Percentiles rank a stretch among this genome's conserved stretches.
phyloP scores from a whole-genome alignment of 2,329 filamentous ascomycete genomes.

The Hymenoscyphus albidus region DNA sequence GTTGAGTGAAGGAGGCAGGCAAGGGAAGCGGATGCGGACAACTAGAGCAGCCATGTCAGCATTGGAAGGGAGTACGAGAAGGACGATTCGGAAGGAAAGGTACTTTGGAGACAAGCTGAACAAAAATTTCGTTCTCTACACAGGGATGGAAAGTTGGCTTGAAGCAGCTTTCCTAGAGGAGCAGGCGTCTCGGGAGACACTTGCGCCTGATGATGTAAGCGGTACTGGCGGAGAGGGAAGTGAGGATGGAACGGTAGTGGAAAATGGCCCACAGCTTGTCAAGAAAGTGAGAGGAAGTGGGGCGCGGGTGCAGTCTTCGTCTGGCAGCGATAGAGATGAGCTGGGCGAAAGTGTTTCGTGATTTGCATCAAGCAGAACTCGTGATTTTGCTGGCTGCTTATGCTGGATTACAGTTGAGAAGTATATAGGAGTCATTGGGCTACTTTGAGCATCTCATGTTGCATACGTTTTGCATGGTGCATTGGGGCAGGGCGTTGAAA shows the following conservation, averaged over 20 bases:
- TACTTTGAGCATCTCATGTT: no score
- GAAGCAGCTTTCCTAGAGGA: constrained; percentile 20
- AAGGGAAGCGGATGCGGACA: constrained; percentile 58
- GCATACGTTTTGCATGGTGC: no score
- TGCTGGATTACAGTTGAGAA: no score
- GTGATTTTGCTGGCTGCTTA: no score
- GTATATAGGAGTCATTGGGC: no score
- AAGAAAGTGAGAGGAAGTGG: background rate
- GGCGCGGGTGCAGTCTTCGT: background rate
- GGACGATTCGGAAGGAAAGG: constrained; percentile 62
- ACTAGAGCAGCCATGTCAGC: constrained; percentile 74
- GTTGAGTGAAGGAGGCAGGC: constrained; percentile 55
- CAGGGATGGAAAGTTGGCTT: constrained; percentile 42
- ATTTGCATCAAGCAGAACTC: no score
- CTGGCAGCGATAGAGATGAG: background rate
- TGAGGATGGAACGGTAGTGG: background rate
- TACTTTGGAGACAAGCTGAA: constrained; percentile 67
- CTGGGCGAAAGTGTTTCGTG: background rate
- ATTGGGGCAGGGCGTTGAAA: no score
- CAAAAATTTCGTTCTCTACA: constrained; percentile 59
- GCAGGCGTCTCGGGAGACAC: background rate
- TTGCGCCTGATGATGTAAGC: background rate
- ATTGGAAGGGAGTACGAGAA: constrained; percentile 68
- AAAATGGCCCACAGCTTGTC: background rate
- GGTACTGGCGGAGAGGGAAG: background rate